These are phyloP conservation scores for Ustilago lituana DNA, from an alignment of 1,284 basidiomycete species.

Conservation along the genomic window DNA sequence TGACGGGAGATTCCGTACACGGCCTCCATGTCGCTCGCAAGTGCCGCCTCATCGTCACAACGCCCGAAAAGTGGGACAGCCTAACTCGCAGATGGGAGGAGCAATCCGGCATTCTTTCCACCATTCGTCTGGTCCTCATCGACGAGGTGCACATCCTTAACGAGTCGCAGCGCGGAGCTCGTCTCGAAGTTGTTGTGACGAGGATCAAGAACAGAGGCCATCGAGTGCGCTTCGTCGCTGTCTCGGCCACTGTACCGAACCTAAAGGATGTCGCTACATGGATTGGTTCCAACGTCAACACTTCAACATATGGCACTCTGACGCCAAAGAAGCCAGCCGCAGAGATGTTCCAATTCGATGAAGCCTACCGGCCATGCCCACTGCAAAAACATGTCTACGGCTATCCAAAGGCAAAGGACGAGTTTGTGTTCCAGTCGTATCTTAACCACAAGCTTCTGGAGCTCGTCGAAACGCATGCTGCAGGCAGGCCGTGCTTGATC, in stretches of 20 bases:
- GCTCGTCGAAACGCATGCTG: conserved; percentile 46
- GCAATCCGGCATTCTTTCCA: conserved; percentile 48
- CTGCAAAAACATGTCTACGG: conserved; percentile 63
- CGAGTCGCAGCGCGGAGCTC: conserved; percentile 71
- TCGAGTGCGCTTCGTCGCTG: conserved; percentile 81
- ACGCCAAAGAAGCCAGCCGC: conserved; percentile 5
- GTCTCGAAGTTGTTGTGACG: conserved; percentile 89
- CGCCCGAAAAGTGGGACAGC: conserved; percentile 72
- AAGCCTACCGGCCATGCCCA: conserved; percentile 56
- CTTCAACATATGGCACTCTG: neutral
- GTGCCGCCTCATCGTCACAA: conserved; percentile 68
- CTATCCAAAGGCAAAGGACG: conserved; percentile 73
- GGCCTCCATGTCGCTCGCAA: conserved; percentile 43
- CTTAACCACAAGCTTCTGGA: conserved; percentile 82
- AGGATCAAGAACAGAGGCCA: conserved; percentile 80
- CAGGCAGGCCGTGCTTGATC: conserved; percentile 47
- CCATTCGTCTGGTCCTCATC: conserved; percentile 72
- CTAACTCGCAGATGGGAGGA: conserved; percentile 56
- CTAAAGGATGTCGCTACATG: conserved; percentile 87
- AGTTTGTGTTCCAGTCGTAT: conserved; percentile 79
- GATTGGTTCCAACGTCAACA: conserved; percentile 72
- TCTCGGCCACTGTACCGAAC: conserved; percentile 95
- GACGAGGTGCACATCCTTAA: conserved; percentile 95
- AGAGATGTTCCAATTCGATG: conserved; percentile 51
- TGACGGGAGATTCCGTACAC: conserved; percentile 72